These are phyloP conservation scores for Diospyros kaki DNA, from an alignment of 148 eudicot genomes.

Conservation along the genomic window DNA sequence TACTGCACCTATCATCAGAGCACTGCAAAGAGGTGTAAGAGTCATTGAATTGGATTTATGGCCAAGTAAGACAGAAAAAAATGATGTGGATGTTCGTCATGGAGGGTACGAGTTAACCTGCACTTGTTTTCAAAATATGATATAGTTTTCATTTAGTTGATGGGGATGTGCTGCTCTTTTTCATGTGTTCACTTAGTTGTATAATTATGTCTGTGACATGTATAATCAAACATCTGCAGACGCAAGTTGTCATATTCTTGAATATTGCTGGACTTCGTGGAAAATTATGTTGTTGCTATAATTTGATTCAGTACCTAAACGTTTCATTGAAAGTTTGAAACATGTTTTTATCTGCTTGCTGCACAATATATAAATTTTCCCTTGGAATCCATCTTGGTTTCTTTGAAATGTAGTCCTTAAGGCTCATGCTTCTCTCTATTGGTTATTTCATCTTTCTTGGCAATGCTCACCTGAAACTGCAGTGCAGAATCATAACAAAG, in stretches of 20 bases:
- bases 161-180: no score
- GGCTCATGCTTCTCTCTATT: not conserved
- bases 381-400: not conserved
- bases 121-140: not conserved
- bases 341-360: not conserved
- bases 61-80: slow-evolving; percentile 34
- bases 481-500: not conserved
- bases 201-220: no score
- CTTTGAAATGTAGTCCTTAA: not conserved
- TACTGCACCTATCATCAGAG: slow-evolving; percentile 43
- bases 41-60: slow-evolving; percentile 74
- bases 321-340: not conserved
- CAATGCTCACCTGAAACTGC: slow-evolving; percentile 5
- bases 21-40: slow-evolving; percentile 53
- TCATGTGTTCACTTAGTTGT: no score
- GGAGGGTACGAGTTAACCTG: slow-evolving; percentile 46
- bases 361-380: not conserved
- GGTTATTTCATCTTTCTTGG: not conserved
- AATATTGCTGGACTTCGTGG: no score
- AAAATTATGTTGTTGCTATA: not conserved
- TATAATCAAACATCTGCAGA: no score
- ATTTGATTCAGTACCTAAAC: not conserved
- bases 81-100: slow-evolving; percentile 48
- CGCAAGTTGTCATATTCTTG: no score
- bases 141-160: no score